Evolutionary conservation across 1,284 basidiomycete species (phyloP).

Genomic region (Meira miltonrushii): DNA sequence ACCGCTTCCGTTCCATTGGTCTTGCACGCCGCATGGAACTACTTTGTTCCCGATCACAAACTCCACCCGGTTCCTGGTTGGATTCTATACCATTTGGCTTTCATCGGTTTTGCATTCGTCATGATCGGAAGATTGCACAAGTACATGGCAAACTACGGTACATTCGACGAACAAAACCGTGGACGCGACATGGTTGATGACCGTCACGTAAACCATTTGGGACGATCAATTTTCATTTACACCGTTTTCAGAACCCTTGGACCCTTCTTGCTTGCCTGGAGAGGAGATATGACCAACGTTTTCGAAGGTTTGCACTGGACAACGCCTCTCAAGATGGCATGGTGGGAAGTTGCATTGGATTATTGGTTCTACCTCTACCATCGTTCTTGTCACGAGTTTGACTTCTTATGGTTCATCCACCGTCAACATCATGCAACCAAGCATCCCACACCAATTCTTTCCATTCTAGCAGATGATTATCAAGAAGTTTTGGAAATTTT

Average conservation of each 20-base stretch:
- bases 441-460: slow-evolving; percentile 41
- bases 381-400: slow-evolving; percentile 37
- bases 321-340: slow-evolving; percentile 39
- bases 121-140: slow-evolving; percentile 38
- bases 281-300: slow-evolving; percentile 38
- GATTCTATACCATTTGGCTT: slow-evolving; percentile 36
- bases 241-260: slow-evolving; percentile 44
- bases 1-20: slow-evolving; percentile 27
- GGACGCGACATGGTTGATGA: slow-evolving; percentile 47
- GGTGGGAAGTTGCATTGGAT: slow-evolving; percentile 40
- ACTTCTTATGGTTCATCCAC: slow-evolving; percentile 36
- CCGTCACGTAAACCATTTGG: slow-evolving; percentile 46
- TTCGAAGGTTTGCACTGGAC: slow-evolving; percentile 33
- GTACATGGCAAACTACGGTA: slow-evolving; percentile 38
- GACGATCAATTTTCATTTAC: slow-evolving; percentile 46
- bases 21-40: slow-evolving; percentile 35
- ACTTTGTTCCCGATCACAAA: slow-evolving; percentile 28
- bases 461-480: slow-evolving; percentile 39
- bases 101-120: slow-evolving; percentile 32
- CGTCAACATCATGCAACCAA: slow-evolving; percentile 40
- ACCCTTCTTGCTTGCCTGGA: slow-evolving; percentile 41
- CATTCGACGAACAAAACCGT: slow-evolving; percentile 45
- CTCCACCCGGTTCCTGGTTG: slow-evolving; percentile 42
- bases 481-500: slow-evolving; percentile 29
- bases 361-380: slow-evolving; percentile 46